Evolutionary conservation across 169 alveolate genomes (phyloP).

Genomic region (Plasmodium chabaudi): DNA sequence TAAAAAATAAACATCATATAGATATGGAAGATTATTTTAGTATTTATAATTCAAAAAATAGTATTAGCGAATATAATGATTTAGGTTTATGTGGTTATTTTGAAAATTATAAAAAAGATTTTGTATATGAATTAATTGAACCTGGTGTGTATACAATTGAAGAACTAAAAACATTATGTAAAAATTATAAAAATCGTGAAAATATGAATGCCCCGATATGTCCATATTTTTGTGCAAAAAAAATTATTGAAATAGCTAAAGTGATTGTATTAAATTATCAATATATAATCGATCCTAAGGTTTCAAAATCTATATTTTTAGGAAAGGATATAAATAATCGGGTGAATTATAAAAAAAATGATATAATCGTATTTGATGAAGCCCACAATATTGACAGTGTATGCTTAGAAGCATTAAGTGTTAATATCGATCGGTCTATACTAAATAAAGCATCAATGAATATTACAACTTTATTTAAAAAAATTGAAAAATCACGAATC

Average conservation of each 20-base stretch:
- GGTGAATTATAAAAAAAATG: slow-evolving; percentile 57
- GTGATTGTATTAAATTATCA: slow-evolving; percentile 97
- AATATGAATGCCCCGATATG: slow-evolving; percentile 86
- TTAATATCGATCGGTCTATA: slow-evolving; percentile 90
- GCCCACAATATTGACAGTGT: slow-evolving; percentile 99
- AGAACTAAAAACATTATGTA: slow-evolving; percentile 91
- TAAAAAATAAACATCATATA: slow-evolving; percentile 70
- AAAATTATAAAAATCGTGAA: slow-evolving; percentile 82
- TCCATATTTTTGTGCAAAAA: slow-evolving; percentile 96
- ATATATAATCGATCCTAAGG: slow-evolving; percentile 96
- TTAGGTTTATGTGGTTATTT: slow-evolving; percentile 88
- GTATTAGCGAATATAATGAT: slow-evolving; percentile 79
- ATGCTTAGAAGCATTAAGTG: slow-evolving; percentile 97
- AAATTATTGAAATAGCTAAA: slow-evolving; percentile 93
- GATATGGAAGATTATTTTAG: slow-evolving; percentile 76
- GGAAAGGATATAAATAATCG: slow-evolving; percentile 45
- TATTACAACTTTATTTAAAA: slow-evolving; percentile 81
- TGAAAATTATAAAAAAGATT: slow-evolving; percentile 87
- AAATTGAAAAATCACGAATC: slow-evolving; percentile 81
- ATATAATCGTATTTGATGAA: slow-evolving; percentile 95
- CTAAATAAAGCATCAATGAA: slow-evolving; percentile 91
- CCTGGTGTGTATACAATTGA: slow-evolving; percentile 97
- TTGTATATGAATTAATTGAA: slow-evolving; percentile 79
- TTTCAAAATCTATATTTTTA: slow-evolving; percentile 85
- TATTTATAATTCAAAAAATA: slow-evolving; percentile 62